Conservation (phyloP, 2,329 filamentous ascomycete species). For the Neonectria magnoliae region DNA sequence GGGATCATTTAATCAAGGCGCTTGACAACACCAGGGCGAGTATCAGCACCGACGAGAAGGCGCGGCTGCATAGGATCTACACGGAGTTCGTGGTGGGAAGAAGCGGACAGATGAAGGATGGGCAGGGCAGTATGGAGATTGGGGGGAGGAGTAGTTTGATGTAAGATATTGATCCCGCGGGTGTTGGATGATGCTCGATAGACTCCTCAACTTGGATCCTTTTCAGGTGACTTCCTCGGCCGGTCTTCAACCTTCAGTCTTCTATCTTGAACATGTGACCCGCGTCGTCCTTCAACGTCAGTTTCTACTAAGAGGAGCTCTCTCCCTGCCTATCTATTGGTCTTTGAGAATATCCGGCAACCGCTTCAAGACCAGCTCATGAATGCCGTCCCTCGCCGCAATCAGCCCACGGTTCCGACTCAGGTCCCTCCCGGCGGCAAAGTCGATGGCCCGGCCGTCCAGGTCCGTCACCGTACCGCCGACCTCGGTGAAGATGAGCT, state of each 20-base stretch:
- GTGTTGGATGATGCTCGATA: background rate
- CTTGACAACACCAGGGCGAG: conserved; percentile 82
- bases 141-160: conserved; percentile 94
- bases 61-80: conserved; percentile 82
- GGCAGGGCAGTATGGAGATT: conserved; percentile 90
- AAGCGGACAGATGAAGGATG: conserved; percentile 94
- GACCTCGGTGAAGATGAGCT: conserved; percentile 65
- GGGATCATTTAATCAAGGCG: conserved; percentile 83
- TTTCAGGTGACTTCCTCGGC: background rate
- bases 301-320: background rate
- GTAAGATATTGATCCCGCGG: conserved; percentile 57
- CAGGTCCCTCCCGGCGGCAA: conserved; percentile 49
- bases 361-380: conserved; percentile 51
- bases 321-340: background rate
- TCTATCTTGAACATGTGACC: too few relatives aligned
- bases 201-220: background rate
- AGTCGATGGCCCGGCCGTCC: conserved; percentile 49
- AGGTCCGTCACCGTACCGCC: conserved; percentile 64
- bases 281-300: too few relatives aligned
- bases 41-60: conserved; percentile 81
- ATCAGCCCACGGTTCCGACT: conserved; percentile 48
- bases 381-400: conserved; percentile 57
- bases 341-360: conserved; percentile 39
- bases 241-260: background rate
- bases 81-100: conserved; percentile 90